Conservation (phyloP, 1,139 yeast genomes). For the Hyphopichia khmerensis region DNA sequence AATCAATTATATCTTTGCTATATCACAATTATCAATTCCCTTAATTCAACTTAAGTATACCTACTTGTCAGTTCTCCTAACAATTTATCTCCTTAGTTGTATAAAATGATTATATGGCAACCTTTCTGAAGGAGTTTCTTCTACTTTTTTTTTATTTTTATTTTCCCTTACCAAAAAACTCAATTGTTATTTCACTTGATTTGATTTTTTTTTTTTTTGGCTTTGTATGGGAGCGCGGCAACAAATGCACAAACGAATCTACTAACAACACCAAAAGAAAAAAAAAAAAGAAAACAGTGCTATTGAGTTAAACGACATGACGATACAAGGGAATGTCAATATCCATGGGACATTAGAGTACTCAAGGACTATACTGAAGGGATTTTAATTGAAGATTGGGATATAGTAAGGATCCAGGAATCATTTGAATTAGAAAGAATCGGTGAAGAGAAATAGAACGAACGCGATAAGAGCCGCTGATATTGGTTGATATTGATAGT, state of each 20-base stretch:
- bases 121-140: neutral
- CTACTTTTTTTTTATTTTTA: too few relatives aligned
- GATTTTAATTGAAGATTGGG: too few relatives aligned
- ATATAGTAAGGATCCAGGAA: too few relatives aligned
- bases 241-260: neutral
- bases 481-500: too few relatives aligned
- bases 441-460: too few relatives aligned
- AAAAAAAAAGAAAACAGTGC: neutral
- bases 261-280: neutral
- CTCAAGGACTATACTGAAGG: neutral
- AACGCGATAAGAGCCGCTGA: too few relatives aligned
- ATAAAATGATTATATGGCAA: neutral
- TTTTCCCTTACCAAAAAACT: too few relatives aligned
- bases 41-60: too few relatives aligned
- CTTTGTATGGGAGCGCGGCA: neutral
- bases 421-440: too few relatives aligned
- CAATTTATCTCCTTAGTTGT: conserved; percentile 71
- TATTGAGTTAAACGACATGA: neutral
- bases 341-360: neutral
- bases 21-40: too few relatives aligned
- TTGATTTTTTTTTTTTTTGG: neutral
- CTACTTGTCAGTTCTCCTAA: conserved; percentile 28
- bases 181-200: neutral
- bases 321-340: neutral
- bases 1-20: too few relatives aligned